phyloP scores from a whole-genome alignment of 345 rosid species.

The Syzygium jambos region DNA sequence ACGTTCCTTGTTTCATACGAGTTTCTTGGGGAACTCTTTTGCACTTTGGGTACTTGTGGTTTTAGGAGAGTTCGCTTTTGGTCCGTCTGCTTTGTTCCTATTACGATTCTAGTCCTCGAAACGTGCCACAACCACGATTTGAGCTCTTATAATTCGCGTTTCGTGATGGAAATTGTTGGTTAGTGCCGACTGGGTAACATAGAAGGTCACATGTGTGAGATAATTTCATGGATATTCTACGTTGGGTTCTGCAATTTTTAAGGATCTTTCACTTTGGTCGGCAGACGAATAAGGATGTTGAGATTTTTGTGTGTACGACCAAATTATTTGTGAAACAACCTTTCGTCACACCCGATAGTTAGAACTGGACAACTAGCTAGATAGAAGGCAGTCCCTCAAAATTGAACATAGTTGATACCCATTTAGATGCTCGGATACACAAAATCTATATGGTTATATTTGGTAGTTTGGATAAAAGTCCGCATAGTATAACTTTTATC shows the following conservation, averaged over 20 bases:
- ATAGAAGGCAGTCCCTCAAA: no score
- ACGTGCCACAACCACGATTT: no score
- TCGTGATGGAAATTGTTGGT: background rate
- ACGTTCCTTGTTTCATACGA: background rate
- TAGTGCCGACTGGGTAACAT: background rate
- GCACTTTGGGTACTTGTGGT: background rate
- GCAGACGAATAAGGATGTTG: background rate
- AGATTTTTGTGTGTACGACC: background rate
- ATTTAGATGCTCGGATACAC: no score
- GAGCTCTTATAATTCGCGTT: background rate
- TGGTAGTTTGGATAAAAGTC: no score
- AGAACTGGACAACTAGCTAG: no score
- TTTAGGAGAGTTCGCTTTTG: background rate
- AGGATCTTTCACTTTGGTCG: background rate
- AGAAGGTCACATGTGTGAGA: background rate
- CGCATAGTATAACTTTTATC: no score
- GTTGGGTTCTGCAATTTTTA: background rate
- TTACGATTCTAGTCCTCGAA: no score
- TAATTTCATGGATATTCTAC: background rate
- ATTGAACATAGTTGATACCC: no score
- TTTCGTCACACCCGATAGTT: background rate
- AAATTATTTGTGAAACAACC: background rate
- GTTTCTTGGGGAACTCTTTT: fast-evolving
- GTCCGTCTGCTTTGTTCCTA: background rate
- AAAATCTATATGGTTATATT: no score